These are phyloP conservation scores for Apodospora peruviana DNA, from an alignment of 495 filamentous ascomycete genomes.

Conservation along the genomic window DNA sequence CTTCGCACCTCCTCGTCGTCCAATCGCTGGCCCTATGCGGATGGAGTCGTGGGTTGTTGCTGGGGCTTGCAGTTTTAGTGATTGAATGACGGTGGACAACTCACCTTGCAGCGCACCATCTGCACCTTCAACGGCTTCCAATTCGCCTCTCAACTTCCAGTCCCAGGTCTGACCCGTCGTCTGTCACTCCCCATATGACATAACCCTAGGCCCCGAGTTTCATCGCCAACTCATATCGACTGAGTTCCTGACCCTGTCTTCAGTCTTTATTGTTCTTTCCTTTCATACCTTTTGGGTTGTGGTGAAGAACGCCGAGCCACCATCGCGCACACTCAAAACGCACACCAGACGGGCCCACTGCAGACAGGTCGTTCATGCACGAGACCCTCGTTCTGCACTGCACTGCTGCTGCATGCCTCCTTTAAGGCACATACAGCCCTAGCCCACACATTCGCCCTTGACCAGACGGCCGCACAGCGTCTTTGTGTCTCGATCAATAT, in stretches of 20 bases:
- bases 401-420: slow-evolving; percentile 17
- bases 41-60: not conserved
- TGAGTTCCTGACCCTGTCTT: slow-evolving; percentile 1
- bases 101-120: slow-evolving; percentile 42
- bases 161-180: slow-evolving; percentile 5
- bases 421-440: slow-evolving; percentile 18
- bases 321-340: not conserved
- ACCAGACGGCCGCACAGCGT: slow-evolving; percentile 11
- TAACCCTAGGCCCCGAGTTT: not conserved
- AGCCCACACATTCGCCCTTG: slow-evolving; percentile 11
- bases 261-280: not conserved
- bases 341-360: slow-evolving; percentile 3
- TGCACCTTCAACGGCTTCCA: slow-evolving; percentile 36
- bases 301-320: slow-evolving; percentile 1
- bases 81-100: slow-evolving; percentile 38
- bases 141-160: slow-evolving; percentile 19
- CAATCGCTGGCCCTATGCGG: not conserved
- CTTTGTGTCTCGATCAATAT: slow-evolving; percentile 3
- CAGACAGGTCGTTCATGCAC: slow-evolving; percentile 24
- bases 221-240: slow-evolving; percentile 3
- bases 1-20: too few species aligned
- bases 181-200: slow-evolving; percentile 19
- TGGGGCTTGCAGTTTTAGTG: slow-evolving; percentile 13
- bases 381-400: slow-evolving; percentile 20
- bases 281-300: not conserved